Percentiles rank a stretch among this genome's conserved stretches.
phyloP scores from a whole-genome alignment of 225 moss, liverwort and hornwort genomes.

The Rhytidiadelphus loreus region DNA sequence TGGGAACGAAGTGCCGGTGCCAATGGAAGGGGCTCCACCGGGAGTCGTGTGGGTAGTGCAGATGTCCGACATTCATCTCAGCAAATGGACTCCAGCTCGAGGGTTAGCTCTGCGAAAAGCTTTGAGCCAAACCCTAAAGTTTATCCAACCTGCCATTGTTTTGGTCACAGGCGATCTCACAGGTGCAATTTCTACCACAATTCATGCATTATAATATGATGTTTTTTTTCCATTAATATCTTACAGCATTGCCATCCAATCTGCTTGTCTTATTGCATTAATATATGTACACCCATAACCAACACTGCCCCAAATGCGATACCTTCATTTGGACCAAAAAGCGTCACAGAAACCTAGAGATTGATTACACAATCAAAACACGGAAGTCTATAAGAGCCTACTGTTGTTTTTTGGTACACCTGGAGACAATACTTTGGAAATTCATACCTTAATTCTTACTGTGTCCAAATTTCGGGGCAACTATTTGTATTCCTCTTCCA shows the following conservation, averaged over 20 bases:
- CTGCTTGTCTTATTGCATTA: background rate
- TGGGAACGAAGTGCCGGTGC: background rate
- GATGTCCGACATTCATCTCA: conserved; percentile 85
- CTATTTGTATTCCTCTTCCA: background rate
- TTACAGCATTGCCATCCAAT: background rate
- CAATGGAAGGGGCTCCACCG: conserved; percentile 21
- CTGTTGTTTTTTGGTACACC: background rate
- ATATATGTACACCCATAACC: background rate
- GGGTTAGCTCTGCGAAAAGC: conserved; percentile 42
- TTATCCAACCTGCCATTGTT: conserved; percentile 64
- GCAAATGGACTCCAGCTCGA: conserved; percentile 56
- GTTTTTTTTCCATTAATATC: too few species aligned
- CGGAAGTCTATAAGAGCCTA: background rate
- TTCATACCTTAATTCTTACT: background rate
- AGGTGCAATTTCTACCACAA: conserved; percentile 17
- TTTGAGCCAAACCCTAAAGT: conserved; percentile 39
- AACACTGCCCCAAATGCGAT: background rate
- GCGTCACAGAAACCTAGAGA: background rate
- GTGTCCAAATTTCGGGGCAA: too few species aligned
- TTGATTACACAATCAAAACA: background rate
- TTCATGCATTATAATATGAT: background rate
- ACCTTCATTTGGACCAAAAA: background rate
- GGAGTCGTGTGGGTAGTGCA: conserved; percentile 87
- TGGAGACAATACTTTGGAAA: background rate
- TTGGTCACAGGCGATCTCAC: conserved; percentile 79